phyloP scores from a whole-genome alignment of 805 yeast genomes.

The Yamadazyma akitaensis region DNA sequence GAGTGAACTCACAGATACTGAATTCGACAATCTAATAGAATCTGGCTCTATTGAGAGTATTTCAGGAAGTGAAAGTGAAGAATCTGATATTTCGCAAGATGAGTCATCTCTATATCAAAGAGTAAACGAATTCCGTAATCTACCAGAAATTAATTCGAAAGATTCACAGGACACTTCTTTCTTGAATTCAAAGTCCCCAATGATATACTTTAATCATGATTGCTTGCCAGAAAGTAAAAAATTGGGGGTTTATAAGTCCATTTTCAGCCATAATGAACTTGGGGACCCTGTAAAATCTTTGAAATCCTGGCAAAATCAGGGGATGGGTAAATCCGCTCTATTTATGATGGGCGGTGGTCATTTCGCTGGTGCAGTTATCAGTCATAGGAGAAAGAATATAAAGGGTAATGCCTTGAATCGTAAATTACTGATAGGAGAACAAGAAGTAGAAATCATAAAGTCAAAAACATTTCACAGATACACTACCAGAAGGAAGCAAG shows the following conservation, averaged over 20 bases:
- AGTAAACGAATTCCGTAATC: conserved; percentile 12
- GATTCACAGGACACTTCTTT: conserved; percentile 19
- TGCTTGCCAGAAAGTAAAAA: conserved; percentile 44
- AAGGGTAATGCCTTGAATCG: conserved; percentile 51
- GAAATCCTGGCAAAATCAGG: conserved; percentile 30
- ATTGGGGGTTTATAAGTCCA: conserved; percentile 65
- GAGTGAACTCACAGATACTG: conserved; percentile 47
- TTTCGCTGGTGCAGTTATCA: conserved; percentile 91
- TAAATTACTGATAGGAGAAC: conserved; percentile 50
- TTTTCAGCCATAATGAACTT: conserved; percentile 46
- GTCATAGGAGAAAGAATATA: conserved; percentile 58
- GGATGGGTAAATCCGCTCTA: conserved; percentile 58
- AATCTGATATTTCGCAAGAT: conserved; percentile 16
- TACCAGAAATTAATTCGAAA: background rate
- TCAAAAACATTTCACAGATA: conserved; percentile 92
- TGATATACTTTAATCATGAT: conserved; percentile 52
- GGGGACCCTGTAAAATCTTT: conserved; percentile 51
- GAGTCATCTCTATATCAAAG: conserved; percentile 19
- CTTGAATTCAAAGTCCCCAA: conserved; percentile 70
- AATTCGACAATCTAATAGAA: conserved; percentile 55
- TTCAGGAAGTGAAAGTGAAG: conserved; percentile 50
- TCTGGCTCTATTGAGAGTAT: conserved; percentile 52
- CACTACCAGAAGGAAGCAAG: conserved; percentile 95
- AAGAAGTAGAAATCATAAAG: conserved; percentile 60
- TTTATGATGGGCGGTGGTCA: conserved; percentile 98